These are phyloP conservation scores for Pestalotiopsis sp. DNA, from an alignment of 2,329 filamentous ascomycete species.

Conservation along the genomic window DNA sequence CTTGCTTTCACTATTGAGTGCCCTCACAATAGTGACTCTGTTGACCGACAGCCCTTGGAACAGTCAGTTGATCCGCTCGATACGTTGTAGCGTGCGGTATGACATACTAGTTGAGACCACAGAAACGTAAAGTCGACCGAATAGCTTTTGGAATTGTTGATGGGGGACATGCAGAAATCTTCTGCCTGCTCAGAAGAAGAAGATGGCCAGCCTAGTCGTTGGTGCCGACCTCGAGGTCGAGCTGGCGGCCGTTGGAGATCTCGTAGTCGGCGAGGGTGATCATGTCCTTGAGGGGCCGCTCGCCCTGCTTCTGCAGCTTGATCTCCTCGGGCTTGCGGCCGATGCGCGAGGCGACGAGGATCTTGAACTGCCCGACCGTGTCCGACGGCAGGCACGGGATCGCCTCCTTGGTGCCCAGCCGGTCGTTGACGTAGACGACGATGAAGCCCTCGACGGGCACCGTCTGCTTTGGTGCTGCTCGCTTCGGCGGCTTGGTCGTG, in stretches of 20 bases:
- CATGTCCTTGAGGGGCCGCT: slow-evolving; percentile 91
- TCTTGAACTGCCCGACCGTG: slow-evolving; percentile 84
- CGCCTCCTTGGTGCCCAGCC: slow-evolving; percentile 92
- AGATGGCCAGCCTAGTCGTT: slow-evolving; percentile 38
- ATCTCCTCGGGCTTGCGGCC: slow-evolving; percentile 91
- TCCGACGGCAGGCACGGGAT: slow-evolving; percentile 89
- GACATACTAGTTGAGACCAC: background rate
- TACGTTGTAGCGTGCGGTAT: background rate
- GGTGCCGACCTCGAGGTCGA: slow-evolving; percentile 65
- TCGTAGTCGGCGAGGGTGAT: slow-evolving; percentile 89
- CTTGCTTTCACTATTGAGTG: background rate
- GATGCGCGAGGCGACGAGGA: slow-evolving; percentile 86
- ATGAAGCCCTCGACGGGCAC: slow-evolving; percentile 77
- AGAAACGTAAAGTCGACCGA: background rate
- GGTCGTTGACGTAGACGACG: slow-evolving; percentile 89
- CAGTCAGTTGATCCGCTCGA: background rate
- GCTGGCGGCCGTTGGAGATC: slow-evolving; percentile 85
- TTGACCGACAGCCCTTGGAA: background rate
- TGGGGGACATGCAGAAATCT: background rate
- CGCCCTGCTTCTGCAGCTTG: slow-evolving; percentile 86
- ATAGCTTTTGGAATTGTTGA: background rate
- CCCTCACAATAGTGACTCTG: background rate
- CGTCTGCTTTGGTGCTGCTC: slow-evolving; percentile 26
- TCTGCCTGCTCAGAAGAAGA: too few relatives aligned
- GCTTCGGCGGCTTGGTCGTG: slow-evolving; percentile 37